Evolutionary conservation across 768 basidiomycete species (phyloP), one percentile per base, ranked within the genome.

Genomic region (Boletus eberwhitei): DNA sequence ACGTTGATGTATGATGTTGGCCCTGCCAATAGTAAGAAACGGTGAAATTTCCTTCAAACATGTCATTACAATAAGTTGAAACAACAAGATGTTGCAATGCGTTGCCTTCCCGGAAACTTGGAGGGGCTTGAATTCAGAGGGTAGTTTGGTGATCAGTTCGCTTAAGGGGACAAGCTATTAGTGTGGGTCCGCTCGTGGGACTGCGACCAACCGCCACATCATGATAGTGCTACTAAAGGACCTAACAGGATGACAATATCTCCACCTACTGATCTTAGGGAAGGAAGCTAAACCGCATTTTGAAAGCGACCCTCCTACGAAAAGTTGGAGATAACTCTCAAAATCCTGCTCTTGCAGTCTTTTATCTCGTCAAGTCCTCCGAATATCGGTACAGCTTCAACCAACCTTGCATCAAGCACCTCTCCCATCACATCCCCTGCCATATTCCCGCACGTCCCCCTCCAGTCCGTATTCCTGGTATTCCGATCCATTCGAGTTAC

Each of bases 371-470:
- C 49, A 19, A 22, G 7, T 32, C 13, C 26, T 8, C 34, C 32
- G 22, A 60, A 61, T 14, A 8, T 3, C 1, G 59, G 59, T 17
- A 56, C 53, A 8, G 19, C 54, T 47, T 57, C 53, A n/a, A 59
- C 6, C 41, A 52, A 13, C 31, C 51, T 50, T 34, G 17, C 14
- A 9, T 57, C 51, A 19, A 34, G 51, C 39, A 37, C 42, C 24
- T 38, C 48, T 41, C 52, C 55, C 5, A 46, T 14, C 13, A 46
- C 50, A 3, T 42, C 39, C 34, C 4, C 50, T 24, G 19, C 44
- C 44, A 34, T 53, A 4, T 8, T 7, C 11, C 45, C 44, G 35
- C 55, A 58, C 1, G 26, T 44, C 9, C 1, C 17, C 35, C 3
- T 50, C 60, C 55, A 61, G 8, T 43, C 31, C 13, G 35, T 49